Evolutionary conservation across 2,329 filamentous ascomycete species (phyloP), one percentile per base, ranked within the genome.

Genomic region (Clonostachys rhizophaga): DNA sequence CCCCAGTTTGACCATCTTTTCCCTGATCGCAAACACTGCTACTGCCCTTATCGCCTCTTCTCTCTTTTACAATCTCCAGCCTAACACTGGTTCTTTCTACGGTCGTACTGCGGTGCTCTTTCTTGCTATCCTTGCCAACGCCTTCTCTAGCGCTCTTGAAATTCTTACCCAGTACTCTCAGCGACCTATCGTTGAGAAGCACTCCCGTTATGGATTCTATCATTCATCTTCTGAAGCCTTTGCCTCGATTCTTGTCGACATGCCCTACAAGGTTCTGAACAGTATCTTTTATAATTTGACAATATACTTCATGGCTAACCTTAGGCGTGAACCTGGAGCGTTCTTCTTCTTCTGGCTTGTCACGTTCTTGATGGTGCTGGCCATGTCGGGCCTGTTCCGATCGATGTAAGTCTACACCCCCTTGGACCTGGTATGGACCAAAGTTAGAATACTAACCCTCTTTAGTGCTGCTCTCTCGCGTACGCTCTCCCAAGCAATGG

Each of bases 331-430:
- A 20, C 61, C 72, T 5, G 71, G 70, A 2, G 55, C 64, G 3
- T 76, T 74, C 59, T 76, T 75, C 58, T 74, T 68, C 55, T 76
- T 70, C 56, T 56, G 67, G 12, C 50, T 76, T 0, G 59, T 75
- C 30, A 67, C 69, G 4, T 71, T 84, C 58, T 62, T 74, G 37
- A 74, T 75, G 24, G 83, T 79, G 0, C 58, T 86, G 50, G 73
- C 74, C 47, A 85, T 86, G 82, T 83, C 78, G 43, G 83, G 83
- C 70, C 66, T 86, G 49, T 86, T 86, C 64, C 53, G 61, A 24
- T 58, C 59, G 12, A 60, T 61, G 60, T 62, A 52, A 53, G 60
- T 53, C 7, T 13, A 6, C 4, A 6, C 39, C 6, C 6, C 24
- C 34, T 8, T 18, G 24, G 5, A 34, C 24, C n/a, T 34, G 4